Evolutionary conservation across 2,329 filamentous ascomycete species (phyloP).

Genomic region (Penicillium sumatraense): DNA sequence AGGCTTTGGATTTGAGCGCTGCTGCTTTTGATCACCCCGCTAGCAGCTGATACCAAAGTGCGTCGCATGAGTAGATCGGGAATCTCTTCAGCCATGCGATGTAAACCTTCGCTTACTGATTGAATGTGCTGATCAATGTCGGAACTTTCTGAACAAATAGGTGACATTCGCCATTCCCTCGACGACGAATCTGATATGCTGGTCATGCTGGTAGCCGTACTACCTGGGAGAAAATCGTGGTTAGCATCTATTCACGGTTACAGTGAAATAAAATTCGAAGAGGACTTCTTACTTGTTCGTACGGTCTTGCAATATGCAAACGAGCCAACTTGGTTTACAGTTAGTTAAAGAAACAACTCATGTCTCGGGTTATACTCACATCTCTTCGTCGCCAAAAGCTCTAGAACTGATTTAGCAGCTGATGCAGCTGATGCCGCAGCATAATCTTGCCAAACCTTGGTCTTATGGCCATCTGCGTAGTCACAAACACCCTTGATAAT

Average conservation of each 20-base stretch:
- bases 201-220: too few species aligned
- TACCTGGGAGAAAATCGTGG: too few species aligned
- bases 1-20: not conserved
- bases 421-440: conserved; percentile 21
- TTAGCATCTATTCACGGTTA: too few species aligned
- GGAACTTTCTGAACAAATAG: not conserved
- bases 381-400: not conserved
- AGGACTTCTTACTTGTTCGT: not conserved
- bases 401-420: conserved; percentile 7
- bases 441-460: conserved; percentile 22
- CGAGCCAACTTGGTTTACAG: not conserved
- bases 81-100: not conserved
- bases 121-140: not conserved
- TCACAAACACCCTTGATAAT: conserved; percentile 25
- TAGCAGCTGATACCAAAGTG: not conserved
- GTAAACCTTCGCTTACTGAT: not conserved
- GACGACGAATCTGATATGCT: not conserved
- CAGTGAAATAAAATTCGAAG: too few species aligned
- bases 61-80: not conserved
- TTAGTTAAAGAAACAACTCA: not conserved
- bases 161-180: not conserved
- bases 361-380: not conserved
- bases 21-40: not conserved
- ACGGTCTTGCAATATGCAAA: not conserved
- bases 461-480: conserved; percentile 27